phyloP scores from a whole-genome alignment of 1,139 yeast species.

The Blastobotrys apis region DNA sequence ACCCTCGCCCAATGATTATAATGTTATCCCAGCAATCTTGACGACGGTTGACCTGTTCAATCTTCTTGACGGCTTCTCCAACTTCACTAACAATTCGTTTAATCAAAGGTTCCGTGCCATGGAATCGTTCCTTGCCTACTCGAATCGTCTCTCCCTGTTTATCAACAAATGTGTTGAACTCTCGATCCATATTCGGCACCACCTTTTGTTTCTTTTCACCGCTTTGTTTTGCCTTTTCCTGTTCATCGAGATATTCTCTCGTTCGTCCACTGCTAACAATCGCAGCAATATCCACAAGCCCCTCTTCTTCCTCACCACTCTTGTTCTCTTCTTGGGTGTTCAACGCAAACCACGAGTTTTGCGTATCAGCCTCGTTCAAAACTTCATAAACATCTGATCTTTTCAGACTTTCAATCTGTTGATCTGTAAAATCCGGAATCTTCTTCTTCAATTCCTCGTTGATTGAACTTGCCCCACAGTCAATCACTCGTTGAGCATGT shows the following conservation, averaged over 20 bases:
- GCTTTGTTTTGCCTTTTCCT: conserved; percentile 46
- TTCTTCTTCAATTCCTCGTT: conserved; percentile 48
- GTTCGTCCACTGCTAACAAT: conserved; percentile 76
- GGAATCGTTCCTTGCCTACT: conserved; percentile 85
- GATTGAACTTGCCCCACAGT: conserved; percentile 61
- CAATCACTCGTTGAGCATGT: conserved; percentile 49
- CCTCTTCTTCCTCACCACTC: conserved; percentile 54
- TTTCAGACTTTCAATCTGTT: conserved; percentile 73
- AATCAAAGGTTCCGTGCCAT: conserved; percentile 63
- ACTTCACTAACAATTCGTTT: conserved; percentile 51
- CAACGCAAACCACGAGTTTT: conserved; percentile 56
- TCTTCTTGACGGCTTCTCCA: conserved; percentile 47
- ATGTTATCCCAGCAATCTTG: conserved; percentile 87
- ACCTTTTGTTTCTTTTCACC: conserved; percentile 38
- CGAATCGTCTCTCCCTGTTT: conserved; percentile 48
- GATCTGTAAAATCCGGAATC: conserved; percentile 54
- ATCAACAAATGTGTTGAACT: conserved; percentile 65
- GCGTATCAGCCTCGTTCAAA: conserved; percentile 54
- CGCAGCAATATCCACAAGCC: conserved; percentile 82
- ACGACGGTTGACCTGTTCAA: conserved; percentile 66
- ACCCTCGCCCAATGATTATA: conserved; percentile 72
- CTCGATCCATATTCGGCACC: conserved; percentile 38
- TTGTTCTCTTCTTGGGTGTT: conserved; percentile 37
- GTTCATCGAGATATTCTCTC: conserved; percentile 58
- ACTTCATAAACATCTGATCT: conserved; percentile 74